Conservation (phyloP, 139 green algal species). For the Tetradesmus obliquus region DNA sequence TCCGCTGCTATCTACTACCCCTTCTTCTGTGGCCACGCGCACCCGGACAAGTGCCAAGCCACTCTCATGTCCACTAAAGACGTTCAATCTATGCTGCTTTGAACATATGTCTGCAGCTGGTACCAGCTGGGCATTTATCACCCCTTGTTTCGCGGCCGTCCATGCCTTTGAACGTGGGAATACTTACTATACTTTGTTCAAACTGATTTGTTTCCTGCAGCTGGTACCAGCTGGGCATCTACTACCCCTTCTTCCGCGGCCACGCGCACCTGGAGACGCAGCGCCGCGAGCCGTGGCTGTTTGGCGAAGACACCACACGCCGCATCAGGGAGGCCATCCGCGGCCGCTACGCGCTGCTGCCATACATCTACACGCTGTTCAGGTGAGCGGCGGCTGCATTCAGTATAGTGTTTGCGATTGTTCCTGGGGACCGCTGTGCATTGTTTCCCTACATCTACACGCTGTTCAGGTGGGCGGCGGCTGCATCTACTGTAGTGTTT, state of each 20-base stretch:
- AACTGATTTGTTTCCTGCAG: slow-evolving; percentile 43
- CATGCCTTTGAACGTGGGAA: too few relatives aligned
- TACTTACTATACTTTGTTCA: too few relatives aligned
- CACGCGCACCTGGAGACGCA: slow-evolving; percentile 98
- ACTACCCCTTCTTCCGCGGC: slow-evolving; percentile 98
- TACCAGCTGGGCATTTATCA: slow-evolving; percentile 96
- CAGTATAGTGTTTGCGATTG: too few relatives aligned
- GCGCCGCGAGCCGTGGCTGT: slow-evolving; percentile 98
- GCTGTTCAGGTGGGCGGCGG: slow-evolving; percentile 78
- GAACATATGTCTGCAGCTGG: slow-evolving; percentile 66
- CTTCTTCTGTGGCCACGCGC: too few relatives aligned
- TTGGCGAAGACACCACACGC: slow-evolving; percentile 86
- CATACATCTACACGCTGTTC: slow-evolving; percentile 99
- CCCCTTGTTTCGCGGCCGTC: slow-evolving; percentile 93
- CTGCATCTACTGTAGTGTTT: too few relatives aligned
- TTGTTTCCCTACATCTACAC: slow-evolving; percentile 92
- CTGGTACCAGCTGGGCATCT: slow-evolving; percentile 95
- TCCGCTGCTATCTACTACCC: too few relatives aligned
- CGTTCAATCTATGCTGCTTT: too few relatives aligned
- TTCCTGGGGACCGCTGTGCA: neutral
- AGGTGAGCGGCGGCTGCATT: slow-evolving; percentile 24
- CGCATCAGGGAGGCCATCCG: slow-evolving; percentile 90
- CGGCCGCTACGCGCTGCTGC: slow-evolving; percentile 92
- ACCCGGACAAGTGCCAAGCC: too few relatives aligned
- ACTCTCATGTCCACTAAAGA: too few relatives aligned